These are phyloP conservation scores for Colletotrichum higginsianum DNA, from an alignment of 2,329 filamentous ascomycete species.

Conservation along the genomic window DNA sequence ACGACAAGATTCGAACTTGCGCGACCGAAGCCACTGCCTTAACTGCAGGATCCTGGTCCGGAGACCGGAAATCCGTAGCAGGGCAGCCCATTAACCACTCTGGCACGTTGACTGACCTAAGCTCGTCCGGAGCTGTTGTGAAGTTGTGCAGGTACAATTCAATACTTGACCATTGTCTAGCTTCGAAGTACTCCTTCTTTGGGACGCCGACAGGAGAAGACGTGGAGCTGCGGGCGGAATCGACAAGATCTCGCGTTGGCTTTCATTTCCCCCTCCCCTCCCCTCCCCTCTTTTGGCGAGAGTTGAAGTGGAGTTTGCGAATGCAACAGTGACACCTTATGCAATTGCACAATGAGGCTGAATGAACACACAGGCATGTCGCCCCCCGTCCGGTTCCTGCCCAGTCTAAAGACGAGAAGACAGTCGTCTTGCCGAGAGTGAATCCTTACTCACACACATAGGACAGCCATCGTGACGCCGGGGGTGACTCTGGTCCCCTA, in stretches of 20 bases:
- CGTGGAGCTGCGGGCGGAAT: slow-evolving; percentile 20
- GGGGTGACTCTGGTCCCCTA: slow-evolving; percentile 87
- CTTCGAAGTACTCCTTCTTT: slow-evolving; percentile 13
- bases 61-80: slow-evolving; percentile 30
- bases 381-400: not conserved
- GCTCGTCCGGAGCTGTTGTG: not conserved
- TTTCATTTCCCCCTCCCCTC: not conserved
- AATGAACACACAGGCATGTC: slow-evolving; percentile 61
- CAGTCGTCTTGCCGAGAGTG: not conserved
- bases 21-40: slow-evolving; percentile 43
- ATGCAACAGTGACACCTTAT: not conserved
- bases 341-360: slow-evolving; percentile 55
- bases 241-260: slow-evolving; percentile 20
- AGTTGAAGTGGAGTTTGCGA: slow-evolving; percentile 15
- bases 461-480: slow-evolving; percentile 75
- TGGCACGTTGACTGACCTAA: slow-evolving; percentile 34
- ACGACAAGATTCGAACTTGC: slow-evolving; percentile 43
- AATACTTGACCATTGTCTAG: not conserved
- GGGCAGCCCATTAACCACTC: slow-evolving; percentile 44
- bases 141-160: not conserved
- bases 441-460: slow-evolving; percentile 1
- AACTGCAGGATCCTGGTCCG: slow-evolving; percentile 12
- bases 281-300: not conserved
- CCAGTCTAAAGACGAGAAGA: not conserved
- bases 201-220: slow-evolving; percentile 29